Conservation (phyloP, 306 rosid genomes). For the Heteromeles arbutifolia region DNA sequence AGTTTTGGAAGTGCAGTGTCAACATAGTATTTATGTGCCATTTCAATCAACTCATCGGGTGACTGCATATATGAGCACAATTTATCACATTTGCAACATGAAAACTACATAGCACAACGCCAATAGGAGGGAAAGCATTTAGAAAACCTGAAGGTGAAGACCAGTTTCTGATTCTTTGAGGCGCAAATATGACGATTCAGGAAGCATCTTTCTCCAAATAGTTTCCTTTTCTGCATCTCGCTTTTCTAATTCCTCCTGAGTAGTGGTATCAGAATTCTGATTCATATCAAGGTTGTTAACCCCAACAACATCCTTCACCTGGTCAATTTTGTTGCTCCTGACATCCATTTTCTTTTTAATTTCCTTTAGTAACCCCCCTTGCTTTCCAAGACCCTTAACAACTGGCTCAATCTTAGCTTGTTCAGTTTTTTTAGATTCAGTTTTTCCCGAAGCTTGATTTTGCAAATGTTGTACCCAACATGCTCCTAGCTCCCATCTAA, state of each 20-base stretch:
- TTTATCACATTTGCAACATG: conserved; percentile 11
- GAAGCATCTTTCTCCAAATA: conserved; percentile 68
- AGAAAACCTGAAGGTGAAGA: conserved; percentile 74
- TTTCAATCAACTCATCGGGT: conserved; percentile 87
- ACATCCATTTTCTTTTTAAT: conserved; percentile 71
- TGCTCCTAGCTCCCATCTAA: conserved; percentile 99
- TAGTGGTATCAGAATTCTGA: conserved; percentile 40
- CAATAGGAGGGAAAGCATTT: conserved; percentile 11
- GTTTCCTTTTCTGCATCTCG: conserved; percentile 63
- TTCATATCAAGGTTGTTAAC: conserved; percentile 30
- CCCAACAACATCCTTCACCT: conserved; percentile 42
- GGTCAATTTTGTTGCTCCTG: conserved; percentile 55
- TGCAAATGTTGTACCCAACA: conserved; percentile 98
- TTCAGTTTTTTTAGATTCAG: conserved; percentile 64
- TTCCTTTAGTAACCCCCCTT: conserved; percentile 90
- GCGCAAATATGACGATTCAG: conserved; percentile 77
- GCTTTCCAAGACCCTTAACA: conserved; percentile 97
- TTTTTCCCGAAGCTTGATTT: conserved; percentile 73
- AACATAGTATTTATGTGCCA: conserved; percentile 80
- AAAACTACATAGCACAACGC: conserved; percentile 3
- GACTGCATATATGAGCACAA: conserved; percentile 45
- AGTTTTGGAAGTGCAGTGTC: conserved; percentile 95
- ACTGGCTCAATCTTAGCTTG: conserved; percentile 71
- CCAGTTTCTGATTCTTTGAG: conserved; percentile 91
- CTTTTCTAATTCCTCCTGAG: conserved; percentile 54